Base-by-base conservation (phyloP, 78 protist genomes). In the Dictyostelium firmibasis region DNA sequence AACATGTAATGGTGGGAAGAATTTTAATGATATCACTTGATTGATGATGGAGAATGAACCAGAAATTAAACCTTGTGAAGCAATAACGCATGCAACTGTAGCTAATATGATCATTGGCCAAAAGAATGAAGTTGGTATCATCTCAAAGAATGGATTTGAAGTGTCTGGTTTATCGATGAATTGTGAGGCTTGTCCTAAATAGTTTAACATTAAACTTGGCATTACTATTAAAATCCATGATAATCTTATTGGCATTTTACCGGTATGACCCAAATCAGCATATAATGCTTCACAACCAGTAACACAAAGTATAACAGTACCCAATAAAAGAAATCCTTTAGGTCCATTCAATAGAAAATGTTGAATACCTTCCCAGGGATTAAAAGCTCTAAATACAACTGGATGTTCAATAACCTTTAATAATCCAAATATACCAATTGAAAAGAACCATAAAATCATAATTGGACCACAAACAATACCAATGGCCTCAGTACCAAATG, bases 351-450 rank as follows among this genome's bases (percentile, higher is more conserved):
- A 33, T 5, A 76, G 31, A 23, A 76, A 76, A 23, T 38, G 27
- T 16, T 81, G n/a, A 27, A 85, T 29, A 47, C 84, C 91, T 29
- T 85, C 60, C 91, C 91, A 85, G 44, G 91, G 91, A 50, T 85
- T 85, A 29, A 85, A 85, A 14, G 84, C 77, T 69, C 38, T 85
- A 27, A 85, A 85, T 20, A 85, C 81, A 47, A 38, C 23, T 70
- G 91, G 91, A 31, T 75, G 81, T 4, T 75, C 20, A 25, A 69
- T n/a, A 5, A 85, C 64, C 31, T 75, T 43, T 31, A 74, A 33
- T 44, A 85, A 31, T 29, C 91, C 91, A 36, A 85, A 50, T 13
- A 75, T 85, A 44, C 76, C 91, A 41, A 85, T 85, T 43, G 91
- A 38, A 35, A 50, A 44, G 25, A 85, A 85, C 91, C 91, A 85